A percentile compares a stretch with the other conserved stretches of the same genome.
phyloP scores from a whole-genome alignment of 1,139 yeast genomes.

The Debaryomyces coudertii region DNA sequence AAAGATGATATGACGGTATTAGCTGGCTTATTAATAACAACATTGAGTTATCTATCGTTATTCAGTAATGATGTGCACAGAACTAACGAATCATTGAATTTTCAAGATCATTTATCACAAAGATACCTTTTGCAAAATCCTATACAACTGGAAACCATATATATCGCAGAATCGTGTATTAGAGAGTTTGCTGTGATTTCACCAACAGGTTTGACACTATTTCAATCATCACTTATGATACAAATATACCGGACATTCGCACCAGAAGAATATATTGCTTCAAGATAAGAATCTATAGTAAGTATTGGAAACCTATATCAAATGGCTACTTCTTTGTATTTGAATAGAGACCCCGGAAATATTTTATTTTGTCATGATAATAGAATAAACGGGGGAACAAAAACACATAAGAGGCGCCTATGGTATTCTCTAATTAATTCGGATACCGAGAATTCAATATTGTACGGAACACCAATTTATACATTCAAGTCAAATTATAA shows the following conservation, averaged over 20 bases:
- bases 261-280: constrained; percentile 24
- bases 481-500: constrained; percentile 19
- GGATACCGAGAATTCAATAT: constrained; percentile 20
- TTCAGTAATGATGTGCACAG: constrained; percentile 23
- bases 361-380: constrained; percentile 4
- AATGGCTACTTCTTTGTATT: constrained; percentile 16
- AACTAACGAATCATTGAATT: not conserved
- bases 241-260: constrained; percentile 22
- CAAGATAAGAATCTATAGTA: not conserved
- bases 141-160: not conserved
- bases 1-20: constrained; percentile 31
- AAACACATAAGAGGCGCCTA: constrained; percentile 19
- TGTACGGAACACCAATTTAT: constrained; percentile 20
- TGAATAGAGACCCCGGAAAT: constrained; percentile 21
- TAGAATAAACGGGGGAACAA: constrained; percentile 13
- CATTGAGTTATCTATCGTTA: constrained; percentile 30
- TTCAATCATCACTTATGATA: constrained; percentile 23
- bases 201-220: constrained; percentile 15
- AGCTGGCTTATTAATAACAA: constrained; percentile 29
- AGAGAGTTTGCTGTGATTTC: constrained; percentile 5
- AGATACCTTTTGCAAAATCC: not conserved
- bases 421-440: constrained; percentile 22
- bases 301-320: constrained; percentile 17
- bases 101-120: too few species aligned
- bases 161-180: not conserved